Percentiles rank a stretch among this genome's conserved stretches.
Conservation (phyloP, 2,329 filamentous ascomycete species). For the Chaetomiaceae sp. region DNA sequence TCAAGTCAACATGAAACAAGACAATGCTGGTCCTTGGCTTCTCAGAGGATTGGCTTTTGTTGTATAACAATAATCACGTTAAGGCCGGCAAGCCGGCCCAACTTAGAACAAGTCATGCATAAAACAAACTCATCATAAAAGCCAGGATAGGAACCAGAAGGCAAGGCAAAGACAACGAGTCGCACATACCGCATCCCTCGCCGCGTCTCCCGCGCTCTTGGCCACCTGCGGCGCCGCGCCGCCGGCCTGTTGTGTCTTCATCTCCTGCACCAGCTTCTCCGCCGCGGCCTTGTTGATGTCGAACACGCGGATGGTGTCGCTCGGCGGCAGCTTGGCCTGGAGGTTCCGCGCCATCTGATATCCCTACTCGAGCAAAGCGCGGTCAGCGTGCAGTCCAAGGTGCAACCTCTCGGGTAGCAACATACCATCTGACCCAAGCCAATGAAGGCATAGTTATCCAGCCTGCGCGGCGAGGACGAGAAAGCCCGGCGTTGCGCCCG, state of each 20-base stretch:
- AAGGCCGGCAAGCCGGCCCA: conserved; percentile 53
- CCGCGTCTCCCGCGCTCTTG: conserved; percentile 44
- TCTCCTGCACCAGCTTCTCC: conserved; percentile 45
- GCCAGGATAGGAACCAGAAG: conserved; percentile 2
- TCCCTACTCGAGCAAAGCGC: conserved; percentile 39
- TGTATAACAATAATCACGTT: conserved; percentile 57
- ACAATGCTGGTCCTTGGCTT: conserved; percentile 19
- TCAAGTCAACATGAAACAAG: background rate
- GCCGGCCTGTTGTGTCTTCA: conserved; percentile 37
- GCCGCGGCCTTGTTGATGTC: conserved; percentile 52
- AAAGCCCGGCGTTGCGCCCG: conserved; percentile 44
- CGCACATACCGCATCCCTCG: conserved; percentile 48
- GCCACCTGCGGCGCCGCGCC: conserved; percentile 47
- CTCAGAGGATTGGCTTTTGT: conserved; percentile 74
- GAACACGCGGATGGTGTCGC: conserved; percentile 50
- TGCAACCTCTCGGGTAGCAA: background rate
- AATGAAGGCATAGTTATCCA: conserved; percentile 56
- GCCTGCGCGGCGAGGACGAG: conserved; percentile 42
- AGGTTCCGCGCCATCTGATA: conserved; percentile 62
- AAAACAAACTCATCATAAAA: conserved; percentile 34
- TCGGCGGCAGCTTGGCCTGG: conserved; percentile 49
- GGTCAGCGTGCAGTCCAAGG: background rate
- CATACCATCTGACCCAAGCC: conserved; percentile 59
- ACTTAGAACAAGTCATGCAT: conserved; percentile 64
- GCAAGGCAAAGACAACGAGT: background rate